Evolutionary conservation across 2,329 filamentous ascomycete genomes (phyloP).

Genomic region (Penicillium sp.): DNA sequence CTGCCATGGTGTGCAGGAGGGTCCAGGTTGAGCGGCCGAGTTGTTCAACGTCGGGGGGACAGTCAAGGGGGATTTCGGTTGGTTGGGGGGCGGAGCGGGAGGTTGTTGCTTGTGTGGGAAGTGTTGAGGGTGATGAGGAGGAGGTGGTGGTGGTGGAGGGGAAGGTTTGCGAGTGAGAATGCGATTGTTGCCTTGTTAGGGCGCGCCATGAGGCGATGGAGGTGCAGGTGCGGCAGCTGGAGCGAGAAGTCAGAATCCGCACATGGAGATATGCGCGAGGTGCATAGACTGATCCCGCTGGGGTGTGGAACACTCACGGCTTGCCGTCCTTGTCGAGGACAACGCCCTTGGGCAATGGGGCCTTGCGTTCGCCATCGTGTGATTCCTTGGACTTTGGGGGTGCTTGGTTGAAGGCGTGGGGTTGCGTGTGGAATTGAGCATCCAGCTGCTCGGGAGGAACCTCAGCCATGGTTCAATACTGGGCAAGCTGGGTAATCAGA

Average conservation of each 20-base stretch:
- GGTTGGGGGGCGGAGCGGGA: conserved; percentile 36
- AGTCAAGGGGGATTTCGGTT: conserved; percentile 59
- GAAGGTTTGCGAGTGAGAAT: conserved; percentile 8
- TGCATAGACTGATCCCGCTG: not conserved
- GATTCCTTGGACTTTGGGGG: conserved; percentile 22
- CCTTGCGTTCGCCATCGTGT: conserved; percentile 29
- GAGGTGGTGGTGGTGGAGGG: conserved; percentile 16
- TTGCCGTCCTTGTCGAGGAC: conserved; percentile 54
- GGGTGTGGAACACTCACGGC: conserved; percentile 40
- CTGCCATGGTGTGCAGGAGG: conserved; percentile 86
- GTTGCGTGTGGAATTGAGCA: conserved; percentile 13
- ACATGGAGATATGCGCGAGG: not conserved
- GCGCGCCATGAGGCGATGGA: conserved; percentile 50
- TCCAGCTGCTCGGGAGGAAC: conserved; percentile 27
- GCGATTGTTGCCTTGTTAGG: conserved; percentile 44
- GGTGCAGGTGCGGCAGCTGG: conserved; percentile 53
- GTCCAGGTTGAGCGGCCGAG: conserved; percentile 92
- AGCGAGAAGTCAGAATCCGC: not conserved
- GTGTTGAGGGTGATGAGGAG: conserved; percentile 7
- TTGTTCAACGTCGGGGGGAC: conserved; percentile 84
- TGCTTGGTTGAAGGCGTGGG: conserved; percentile 10
- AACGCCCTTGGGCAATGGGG: conserved; percentile 48
- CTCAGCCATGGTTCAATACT: conserved; percentile 19
- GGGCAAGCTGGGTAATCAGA: not conserved
- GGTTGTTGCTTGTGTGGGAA: conserved; percentile 40